phyloP scores from a whole-genome alignment of 305 asterid species.

The Plantago coronopus region DNA sequence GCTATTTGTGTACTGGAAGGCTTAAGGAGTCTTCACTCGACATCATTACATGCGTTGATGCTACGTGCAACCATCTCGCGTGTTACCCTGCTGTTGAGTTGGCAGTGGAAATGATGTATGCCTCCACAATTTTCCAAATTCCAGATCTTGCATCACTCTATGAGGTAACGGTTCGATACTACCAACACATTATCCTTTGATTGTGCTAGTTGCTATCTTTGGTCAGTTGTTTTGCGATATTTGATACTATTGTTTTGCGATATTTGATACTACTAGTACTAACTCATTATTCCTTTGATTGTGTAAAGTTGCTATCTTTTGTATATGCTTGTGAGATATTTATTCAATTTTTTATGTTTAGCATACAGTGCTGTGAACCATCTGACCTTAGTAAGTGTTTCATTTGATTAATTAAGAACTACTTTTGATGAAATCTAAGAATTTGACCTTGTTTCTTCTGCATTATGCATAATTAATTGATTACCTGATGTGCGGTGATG shows the following conservation, averaged over 20 bases:
- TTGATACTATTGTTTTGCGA: neutral
- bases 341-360: neutral
- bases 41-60: slow-evolving; percentile 57
- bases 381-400: neutral
- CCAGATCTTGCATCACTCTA: slow-evolving; percentile 52
- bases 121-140: slow-evolving; percentile 46
- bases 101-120: slow-evolving; percentile 61
- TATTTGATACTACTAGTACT: neutral
- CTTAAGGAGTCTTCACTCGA: slow-evolving; percentile 49
- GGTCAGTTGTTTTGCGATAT: neutral
- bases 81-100: slow-evolving; percentile 58
- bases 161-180: slow-evolving; percentile 38
- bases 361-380: neutral
- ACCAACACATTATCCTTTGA: neutral
- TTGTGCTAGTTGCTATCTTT: neutral
- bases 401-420: too few relatives aligned
- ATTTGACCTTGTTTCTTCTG: too few relatives aligned
- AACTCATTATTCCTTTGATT: neutral
- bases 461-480: too few relatives aligned
- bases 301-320: neutral
- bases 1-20: slow-evolving; percentile 60
- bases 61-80: slow-evolving; percentile 46
- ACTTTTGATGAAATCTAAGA: too few relatives aligned
- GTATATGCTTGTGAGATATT: neutral
- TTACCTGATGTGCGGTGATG: too few relatives aligned